These are phyloP conservation scores for Turritis glabra DNA, from an alignment of 345 rosid species.

Conservation along the genomic window DNA sequence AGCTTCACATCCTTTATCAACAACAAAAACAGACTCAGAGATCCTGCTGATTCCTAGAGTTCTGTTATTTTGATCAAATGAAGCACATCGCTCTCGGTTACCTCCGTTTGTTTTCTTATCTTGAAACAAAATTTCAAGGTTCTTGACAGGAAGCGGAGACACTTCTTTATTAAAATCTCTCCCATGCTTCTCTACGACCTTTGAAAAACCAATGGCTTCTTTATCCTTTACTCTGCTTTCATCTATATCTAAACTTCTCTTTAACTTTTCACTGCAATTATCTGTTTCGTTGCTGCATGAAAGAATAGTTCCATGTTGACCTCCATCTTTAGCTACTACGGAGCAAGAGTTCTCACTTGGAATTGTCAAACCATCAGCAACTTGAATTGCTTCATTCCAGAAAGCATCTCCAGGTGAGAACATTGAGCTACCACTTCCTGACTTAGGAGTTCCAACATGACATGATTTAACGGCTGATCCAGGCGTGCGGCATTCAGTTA, in stretches of 20 bases:
- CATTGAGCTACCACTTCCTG: conserved; percentile 77
- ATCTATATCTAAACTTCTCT: conserved; percentile 46
- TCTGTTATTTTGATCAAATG: conserved; percentile 30
- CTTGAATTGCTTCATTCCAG: conserved; percentile 92
- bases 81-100: conserved; percentile 28
- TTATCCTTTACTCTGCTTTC: conserved; percentile 43
- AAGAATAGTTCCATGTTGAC: conserved; percentile 31
- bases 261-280: conserved; percentile 40
- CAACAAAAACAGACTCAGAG: conserved; percentile 41
- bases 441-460: conserved; percentile 60
- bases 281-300: conserved; percentile 35
- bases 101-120: conserved; percentile 53
- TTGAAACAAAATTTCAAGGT: conserved; percentile 70
- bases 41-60: conserved; percentile 36
- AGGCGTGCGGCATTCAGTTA: conserved; percentile 61
- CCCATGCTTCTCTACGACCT: conserved; percentile 42
- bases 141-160: conserved; percentile 80
- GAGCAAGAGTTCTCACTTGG: conserved; percentile 43
- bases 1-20: conserved; percentile 29
- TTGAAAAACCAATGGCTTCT: conserved; percentile 42
- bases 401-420: conserved; percentile 98
- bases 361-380: conserved; percentile 79
- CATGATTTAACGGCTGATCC: conserved; percentile 53
- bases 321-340: conserved; percentile 31
- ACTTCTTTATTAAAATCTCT: conserved; percentile 45